Evolutionary conservation across 495 filamentous ascomycete species (phyloP), one percentile per base, ranked within the genome.

Genomic region (Opeltia flavorubescens): DNA sequence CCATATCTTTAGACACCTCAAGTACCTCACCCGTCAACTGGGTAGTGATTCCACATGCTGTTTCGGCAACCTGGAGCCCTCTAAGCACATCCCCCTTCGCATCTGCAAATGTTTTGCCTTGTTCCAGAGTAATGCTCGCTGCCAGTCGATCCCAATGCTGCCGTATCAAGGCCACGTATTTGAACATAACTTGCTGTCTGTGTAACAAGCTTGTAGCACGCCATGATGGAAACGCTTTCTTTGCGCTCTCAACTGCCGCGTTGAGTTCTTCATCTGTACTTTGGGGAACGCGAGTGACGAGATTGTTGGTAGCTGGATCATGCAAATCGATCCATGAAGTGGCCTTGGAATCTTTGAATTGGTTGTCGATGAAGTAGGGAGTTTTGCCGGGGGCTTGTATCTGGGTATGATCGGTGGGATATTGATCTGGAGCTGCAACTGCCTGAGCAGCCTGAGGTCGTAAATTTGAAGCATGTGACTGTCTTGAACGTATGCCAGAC

Each of bases 1-100:
- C 91, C 91, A 99, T 99, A 62, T 99, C 91, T 73, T 93, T 95
- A 41, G 89, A 81, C 7, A 99, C 91, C 68, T 99, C 93, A 28
- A 99, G 69, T 25, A 99, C 78, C 65, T 96, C 89, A 27, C 91
- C 91, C 49, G 84, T 85, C 63, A 96, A 72, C 62, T 95, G 83
- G 33, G 88, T 89, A 6, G 91, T 91, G 53, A 95, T 94, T 27
- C 83, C 86, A 58, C 89, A 95, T 25, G 89, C 86, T 17, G 87
- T 89, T 71, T 99, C 91, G 8, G 91, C 91, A 35, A 99, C 91
- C 71, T 99, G 91, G 52, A 99, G 69, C 33, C 91, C 91, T 45
- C 91, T 77, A 47, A 99, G 77, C 13, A 99, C 91, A 65, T 99
- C 91, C 47, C 91, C 91, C 65, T 76, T 84, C 43, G 91, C 89